Conservation (phyloP, 306 rosid genomes). For the Castanospermum australe region DNA sequence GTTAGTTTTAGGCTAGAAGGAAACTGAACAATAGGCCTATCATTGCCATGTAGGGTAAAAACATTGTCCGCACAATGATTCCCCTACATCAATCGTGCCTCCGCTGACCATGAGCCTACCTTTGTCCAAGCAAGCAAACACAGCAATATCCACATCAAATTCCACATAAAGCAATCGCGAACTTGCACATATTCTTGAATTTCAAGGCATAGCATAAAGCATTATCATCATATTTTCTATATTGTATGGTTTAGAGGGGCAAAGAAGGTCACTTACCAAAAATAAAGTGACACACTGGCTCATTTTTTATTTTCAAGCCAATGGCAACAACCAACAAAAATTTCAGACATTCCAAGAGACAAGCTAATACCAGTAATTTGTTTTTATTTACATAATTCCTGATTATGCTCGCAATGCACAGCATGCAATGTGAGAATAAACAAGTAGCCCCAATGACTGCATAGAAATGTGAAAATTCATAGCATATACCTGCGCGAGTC, state of each 20-base stretch:
- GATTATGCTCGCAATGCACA: constrained; percentile 35
- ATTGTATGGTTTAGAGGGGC: not conserved
- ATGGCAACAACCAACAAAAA: constrained; percentile 2
- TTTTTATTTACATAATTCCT: constrained; percentile 41
- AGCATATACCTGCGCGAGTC: constrained; percentile 14
- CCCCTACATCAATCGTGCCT: no score
- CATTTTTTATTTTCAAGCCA: constrained; percentile 20
- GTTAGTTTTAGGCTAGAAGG: no score
- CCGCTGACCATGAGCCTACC: no score
- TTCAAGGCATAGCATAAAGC: not conserved
- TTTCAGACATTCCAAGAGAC: constrained; percentile 9
- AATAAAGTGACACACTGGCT: not conserved
- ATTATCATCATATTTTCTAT: not conserved
- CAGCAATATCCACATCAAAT: not conserved
- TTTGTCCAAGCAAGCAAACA: not conserved
- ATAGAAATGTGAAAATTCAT: constrained; percentile 29
- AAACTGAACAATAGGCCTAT: no score
- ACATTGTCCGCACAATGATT: no score
- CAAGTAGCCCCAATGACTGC: constrained; percentile 17
- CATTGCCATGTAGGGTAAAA: no score
- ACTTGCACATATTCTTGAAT: not conserved
- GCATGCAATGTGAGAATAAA: constrained; percentile 9
- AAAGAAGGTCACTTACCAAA: not conserved
- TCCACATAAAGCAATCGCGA: not conserved
- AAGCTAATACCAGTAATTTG: constrained; percentile 26